phyloP scores from a whole-genome alignment of 2,329 filamentous ascomycete genomes.

The Fusarium floridanum region DNA sequence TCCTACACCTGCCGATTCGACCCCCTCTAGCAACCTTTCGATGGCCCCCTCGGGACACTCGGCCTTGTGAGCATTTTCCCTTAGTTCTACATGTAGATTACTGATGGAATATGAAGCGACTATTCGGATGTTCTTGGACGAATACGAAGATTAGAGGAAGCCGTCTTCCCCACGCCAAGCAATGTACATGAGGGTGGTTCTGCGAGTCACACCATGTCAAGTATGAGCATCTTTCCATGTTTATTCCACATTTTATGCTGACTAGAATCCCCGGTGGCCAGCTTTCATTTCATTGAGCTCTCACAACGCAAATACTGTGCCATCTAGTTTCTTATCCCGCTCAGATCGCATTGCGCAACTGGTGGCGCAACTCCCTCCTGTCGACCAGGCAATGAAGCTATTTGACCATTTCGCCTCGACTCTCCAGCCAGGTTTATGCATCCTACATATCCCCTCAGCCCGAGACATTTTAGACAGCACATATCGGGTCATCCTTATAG shows the following conservation, averaged over 20 bases:
- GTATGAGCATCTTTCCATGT: neutral
- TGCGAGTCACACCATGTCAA: neutral
- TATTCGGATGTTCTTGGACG: neutral
- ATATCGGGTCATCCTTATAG: neutral
- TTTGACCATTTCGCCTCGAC: neutral
- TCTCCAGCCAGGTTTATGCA: neutral
- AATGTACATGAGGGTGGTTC: too few relatives aligned
- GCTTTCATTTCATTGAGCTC: neutral
- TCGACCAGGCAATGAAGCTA: neutral
- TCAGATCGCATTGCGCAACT: neutral
- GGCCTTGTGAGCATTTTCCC: neutral
- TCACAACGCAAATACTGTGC: neutral
- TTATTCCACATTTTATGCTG: neutral
- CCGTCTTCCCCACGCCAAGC: neutral
- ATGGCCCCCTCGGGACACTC: neutral
- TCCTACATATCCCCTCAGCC: neutral
- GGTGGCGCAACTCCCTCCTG: neutral
- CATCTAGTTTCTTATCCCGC: neutral
- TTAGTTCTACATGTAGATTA: neutral
- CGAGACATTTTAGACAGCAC: neutral
- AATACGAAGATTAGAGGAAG: neutral
- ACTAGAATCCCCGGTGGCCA: neutral
- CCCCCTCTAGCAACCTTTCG: neutral
- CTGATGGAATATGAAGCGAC: neutral
- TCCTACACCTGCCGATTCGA: neutral